Percentiles rank a stretch among this genome's conserved stretches.
Evolutionary conservation across 164 flowering plant genomes (phyloP).

Genomic region (Akebia trifoliata): DNA sequence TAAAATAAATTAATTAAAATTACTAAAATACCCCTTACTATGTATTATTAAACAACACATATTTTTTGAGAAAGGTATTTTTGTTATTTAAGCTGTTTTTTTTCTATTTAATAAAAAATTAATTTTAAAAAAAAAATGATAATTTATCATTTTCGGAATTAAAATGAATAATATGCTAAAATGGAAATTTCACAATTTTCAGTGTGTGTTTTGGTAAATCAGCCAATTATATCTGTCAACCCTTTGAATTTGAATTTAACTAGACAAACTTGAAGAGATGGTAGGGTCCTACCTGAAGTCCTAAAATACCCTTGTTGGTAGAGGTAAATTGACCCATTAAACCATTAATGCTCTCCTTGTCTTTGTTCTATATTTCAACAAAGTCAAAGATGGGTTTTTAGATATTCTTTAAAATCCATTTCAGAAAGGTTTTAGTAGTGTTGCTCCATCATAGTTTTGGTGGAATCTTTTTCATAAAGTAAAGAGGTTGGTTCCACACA

Average conservation of each 20-base stretch:
- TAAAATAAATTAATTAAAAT: no score
- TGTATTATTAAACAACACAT: no score
- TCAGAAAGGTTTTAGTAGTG: neutral
- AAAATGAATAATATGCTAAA: no score
- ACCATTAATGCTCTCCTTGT: neutral
- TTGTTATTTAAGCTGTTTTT: no score
- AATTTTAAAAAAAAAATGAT: no score
- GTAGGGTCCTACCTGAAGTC: conserved; percentile 1
- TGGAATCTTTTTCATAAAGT: conserved; percentile 2
- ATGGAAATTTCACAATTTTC: no score
- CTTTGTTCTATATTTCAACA: neutral
- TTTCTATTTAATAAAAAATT: no score
- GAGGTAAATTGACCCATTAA: neutral
- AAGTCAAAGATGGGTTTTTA: conserved; percentile 2
- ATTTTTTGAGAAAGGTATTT: no score
- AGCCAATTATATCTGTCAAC: conserved; percentile 22
- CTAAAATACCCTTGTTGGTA: neutral
- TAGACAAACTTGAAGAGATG: neutral
- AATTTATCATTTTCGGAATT: no score
- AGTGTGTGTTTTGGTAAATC: no score
- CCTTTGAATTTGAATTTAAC: neutral
- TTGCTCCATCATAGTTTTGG: no score
- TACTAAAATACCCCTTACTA: no score
- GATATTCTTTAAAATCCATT: neutral
- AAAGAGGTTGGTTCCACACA: neutral